Percentiles rank a stretch among this genome's conserved stretches.
Conservation (phyloP, 2,329 filamentous ascomycete genomes). For the Allantophomopsis lycopodina region DNA sequence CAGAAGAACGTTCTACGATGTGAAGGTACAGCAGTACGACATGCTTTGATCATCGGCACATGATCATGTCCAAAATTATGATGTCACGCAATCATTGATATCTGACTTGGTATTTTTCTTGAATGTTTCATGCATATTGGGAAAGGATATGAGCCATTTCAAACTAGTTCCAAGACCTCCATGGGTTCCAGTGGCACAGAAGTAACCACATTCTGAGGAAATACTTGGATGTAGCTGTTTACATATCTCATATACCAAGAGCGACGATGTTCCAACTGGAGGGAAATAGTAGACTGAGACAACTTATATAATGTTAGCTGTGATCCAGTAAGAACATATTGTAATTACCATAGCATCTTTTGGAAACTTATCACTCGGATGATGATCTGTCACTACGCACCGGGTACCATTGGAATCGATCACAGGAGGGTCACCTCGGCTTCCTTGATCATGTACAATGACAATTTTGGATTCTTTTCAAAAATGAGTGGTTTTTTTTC, state of each 20-base stretch:
- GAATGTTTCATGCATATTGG: constrained; percentile 46
- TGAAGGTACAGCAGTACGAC: constrained; percentile 41
- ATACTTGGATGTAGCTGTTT: constrained; percentile 37
- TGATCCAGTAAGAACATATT: background rate
- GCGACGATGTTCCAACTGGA: constrained; percentile 49
- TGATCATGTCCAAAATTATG: background rate
- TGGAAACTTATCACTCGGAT: constrained; percentile 43
- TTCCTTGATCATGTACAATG: constrained; percentile 54
- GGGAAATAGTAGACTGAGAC: constrained; percentile 50
- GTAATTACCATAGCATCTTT: constrained; percentile 16
- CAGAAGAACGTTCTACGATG: constrained; percentile 45
- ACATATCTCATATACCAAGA: constrained; percentile 53
- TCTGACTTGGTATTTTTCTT: constrained; percentile 47
- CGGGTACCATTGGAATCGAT: constrained; percentile 30
- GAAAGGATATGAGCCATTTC: constrained; percentile 54
- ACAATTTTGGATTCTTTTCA: constrained; percentile 35
- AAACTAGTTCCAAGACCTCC: constrained; percentile 50
- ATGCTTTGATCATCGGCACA: constrained; percentile 17
- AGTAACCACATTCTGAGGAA: constrained; percentile 36
- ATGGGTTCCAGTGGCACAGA: constrained; percentile 51
- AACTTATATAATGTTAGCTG: constrained; percentile 25
- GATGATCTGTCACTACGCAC: constrained; percentile 51
- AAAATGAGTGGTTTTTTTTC: constrained; percentile 35
- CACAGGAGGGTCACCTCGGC: constrained; percentile 36
- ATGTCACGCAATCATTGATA: constrained; percentile 43